Percentiles rank a stretch among this genome's conserved stretches.
Conservation (phyloP, 2,329 filamentous ascomycete species). For the Fusarium tupiense region DNA sequence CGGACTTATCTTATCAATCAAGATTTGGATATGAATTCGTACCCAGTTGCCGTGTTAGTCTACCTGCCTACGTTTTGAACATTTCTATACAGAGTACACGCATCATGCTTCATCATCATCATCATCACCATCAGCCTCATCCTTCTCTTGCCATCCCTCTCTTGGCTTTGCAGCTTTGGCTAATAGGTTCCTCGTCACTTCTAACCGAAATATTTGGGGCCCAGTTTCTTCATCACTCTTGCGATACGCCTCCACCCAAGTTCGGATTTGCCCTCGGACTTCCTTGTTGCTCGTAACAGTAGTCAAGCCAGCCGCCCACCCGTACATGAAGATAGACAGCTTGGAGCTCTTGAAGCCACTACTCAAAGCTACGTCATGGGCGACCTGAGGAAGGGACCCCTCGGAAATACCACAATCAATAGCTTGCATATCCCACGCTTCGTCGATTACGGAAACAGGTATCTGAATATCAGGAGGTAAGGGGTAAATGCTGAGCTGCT, state of each 20-base stretch:
- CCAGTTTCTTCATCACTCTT: constrained; percentile 44
- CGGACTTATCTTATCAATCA: not conserved
- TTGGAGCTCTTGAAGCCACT: constrained; percentile 50
- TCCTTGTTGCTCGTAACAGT: constrained; percentile 56
- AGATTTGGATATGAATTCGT: not conserved
- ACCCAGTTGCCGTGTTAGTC: not conserved
- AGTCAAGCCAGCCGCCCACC: constrained; percentile 48
- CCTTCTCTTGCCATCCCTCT: constrained; percentile 23
- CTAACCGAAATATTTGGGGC: constrained; percentile 47
- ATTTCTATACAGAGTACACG: not conserved
- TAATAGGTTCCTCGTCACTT: constrained; percentile 50
- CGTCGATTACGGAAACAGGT: constrained; percentile 46
- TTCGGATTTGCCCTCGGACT: constrained; percentile 48
- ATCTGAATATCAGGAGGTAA: constrained; percentile 48
- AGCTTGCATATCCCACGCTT: constrained; percentile 42
- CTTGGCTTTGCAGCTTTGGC: constrained; percentile 46
- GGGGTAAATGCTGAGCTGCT: constrained; percentile 46
- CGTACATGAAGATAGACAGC: constrained; percentile 53
- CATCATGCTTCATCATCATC: constrained; percentile 6
- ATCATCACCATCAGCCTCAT: not conserved
- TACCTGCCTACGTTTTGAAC: no score
- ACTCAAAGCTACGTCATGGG: constrained; percentile 46
- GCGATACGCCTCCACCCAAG: constrained; percentile 48
- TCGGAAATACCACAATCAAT: constrained; percentile 40
- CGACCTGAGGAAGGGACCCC: constrained; percentile 47